Base-by-base conservation (phyloP, 306 rosid genomes). In the Rosa lucieae region DNA sequence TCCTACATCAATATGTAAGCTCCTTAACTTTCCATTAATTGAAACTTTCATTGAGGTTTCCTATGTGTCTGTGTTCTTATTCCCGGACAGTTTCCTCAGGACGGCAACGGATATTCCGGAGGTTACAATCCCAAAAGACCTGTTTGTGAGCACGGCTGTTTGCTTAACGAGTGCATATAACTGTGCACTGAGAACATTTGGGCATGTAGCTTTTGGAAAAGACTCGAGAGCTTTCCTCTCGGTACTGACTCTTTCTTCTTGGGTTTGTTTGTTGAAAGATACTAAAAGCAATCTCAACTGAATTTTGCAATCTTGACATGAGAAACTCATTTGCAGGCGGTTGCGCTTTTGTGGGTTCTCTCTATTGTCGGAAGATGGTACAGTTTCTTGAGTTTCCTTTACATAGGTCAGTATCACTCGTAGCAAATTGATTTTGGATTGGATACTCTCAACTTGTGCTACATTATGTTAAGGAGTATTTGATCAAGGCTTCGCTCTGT, bases 1-100 rank as follows among this genome's bases (percentile, higher is more conserved):
- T 67, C 87, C 74, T 82, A 76, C 67, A 56, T 82, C 49, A 9
- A 78, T 51, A 55, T 84, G 93, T 91, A 80, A 89, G 91, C 84
- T 83, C 63, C 70, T 35, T 11, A 12, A 10, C 18, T 23, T 46
- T 39, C 37, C 53, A 14, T 8, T 4, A 0, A 40, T 55, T 74
- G 17, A 10, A 52, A 35, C 46, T 53, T 69, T 56, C 76, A 56
- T 56, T 58, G 47, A 42, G 5, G 48, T 23, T 51, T 66, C 37
- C 5, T 26, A 23, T 59, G 40, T 46, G 53, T 56, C 6, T 77
- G 68, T 8, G 47, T 40, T 70, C 62, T 51, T 55, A 74, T 67
- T 35, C 37, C 53, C 56, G 72, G 72, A 47, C 53, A 62, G 72
- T 67, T 67, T 67, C 49, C 47, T 67, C 88, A 91, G 92, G 77